These are phyloP conservation scores for Lablab purpureus DNA, from an alignment of 306 rosid genomes.

Conservation along the genomic window DNA sequence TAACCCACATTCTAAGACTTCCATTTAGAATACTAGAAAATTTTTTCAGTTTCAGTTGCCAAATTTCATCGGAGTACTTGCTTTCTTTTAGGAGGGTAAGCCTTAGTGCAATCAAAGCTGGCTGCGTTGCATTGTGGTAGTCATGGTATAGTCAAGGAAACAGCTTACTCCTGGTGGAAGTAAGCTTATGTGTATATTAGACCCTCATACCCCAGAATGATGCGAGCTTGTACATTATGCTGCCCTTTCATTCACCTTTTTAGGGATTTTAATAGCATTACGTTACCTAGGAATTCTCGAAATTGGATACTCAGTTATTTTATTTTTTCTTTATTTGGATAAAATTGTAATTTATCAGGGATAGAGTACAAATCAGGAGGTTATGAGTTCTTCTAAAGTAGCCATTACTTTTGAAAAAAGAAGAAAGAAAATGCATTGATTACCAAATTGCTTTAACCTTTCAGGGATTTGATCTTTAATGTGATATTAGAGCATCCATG, in stretches of 20 bases:
- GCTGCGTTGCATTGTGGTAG: neutral
- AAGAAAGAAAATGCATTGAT: neutral
- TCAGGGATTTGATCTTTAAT: neutral
- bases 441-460: neutral
- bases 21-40: neutral
- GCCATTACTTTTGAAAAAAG: neutral
- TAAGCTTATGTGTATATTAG: neutral
- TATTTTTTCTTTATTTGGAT: neutral
- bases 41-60: neutral
- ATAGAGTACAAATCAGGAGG: slow-evolving; percentile 11
- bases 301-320: neutral
- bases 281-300: neutral
- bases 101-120: neutral
- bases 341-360: slow-evolving; percentile 2
- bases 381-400: neutral
- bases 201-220: neutral
- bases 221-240: neutral
- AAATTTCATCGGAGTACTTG: neutral
- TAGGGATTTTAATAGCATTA: neutral
- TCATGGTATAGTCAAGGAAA: neutral
- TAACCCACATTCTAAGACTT: neutral
- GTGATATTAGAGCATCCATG: slow-evolving; percentile 17
- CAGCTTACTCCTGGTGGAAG: neutral
- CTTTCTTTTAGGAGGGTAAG: slow-evolving; percentile 12
- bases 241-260: neutral